phyloP scores from a whole-genome alignment of 1,284 basidiomycete species.

The Malassezia pachydermatis region DNA sequence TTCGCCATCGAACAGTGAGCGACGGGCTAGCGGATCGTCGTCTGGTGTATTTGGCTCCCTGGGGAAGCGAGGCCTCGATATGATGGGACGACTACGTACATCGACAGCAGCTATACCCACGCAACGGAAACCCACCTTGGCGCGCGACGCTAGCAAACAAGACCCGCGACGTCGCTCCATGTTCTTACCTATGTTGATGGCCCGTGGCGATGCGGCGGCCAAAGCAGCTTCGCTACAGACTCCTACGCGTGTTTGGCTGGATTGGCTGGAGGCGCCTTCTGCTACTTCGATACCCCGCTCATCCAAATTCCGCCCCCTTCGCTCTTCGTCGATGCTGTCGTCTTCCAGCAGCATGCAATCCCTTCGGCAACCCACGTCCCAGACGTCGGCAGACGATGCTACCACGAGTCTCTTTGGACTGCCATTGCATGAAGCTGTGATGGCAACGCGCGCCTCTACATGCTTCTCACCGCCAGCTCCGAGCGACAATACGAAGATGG shows the following conservation, averaged over 20 bases:
- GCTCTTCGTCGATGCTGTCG: slow-evolving; percentile 15
- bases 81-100: slow-evolving; percentile 10
- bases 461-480: not conserved
- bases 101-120: not conserved
- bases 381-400: not conserved
- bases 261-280: slow-evolving; percentile 18
- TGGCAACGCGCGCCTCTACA: slow-evolving; percentile 17
- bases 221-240: not conserved
- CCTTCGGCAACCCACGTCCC: slow-evolving; percentile 4
- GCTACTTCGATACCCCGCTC: not conserved
- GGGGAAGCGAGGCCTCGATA: slow-evolving; percentile 12
- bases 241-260: slow-evolving; percentile 24
- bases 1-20: too few species aligned
- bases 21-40: too few species aligned
- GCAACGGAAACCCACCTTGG: not conserved
- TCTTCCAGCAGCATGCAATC: slow-evolving; percentile 17
- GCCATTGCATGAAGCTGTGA: slow-evolving; percentile 31
- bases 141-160: not conserved
- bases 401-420: slow-evolving; percentile 25
- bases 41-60: slow-evolving; percentile 8
- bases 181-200: slow-evolving; percentile 8
- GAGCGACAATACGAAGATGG: slow-evolving; percentile 13
- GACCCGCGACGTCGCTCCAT: slow-evolving; percentile 14
- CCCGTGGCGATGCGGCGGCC: not conserved
- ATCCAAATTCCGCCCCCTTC: slow-evolving; percentile 7